Conservation (phyloP, 2,329 filamentous ascomycete species). For the Diplodia intermedia region DNA sequence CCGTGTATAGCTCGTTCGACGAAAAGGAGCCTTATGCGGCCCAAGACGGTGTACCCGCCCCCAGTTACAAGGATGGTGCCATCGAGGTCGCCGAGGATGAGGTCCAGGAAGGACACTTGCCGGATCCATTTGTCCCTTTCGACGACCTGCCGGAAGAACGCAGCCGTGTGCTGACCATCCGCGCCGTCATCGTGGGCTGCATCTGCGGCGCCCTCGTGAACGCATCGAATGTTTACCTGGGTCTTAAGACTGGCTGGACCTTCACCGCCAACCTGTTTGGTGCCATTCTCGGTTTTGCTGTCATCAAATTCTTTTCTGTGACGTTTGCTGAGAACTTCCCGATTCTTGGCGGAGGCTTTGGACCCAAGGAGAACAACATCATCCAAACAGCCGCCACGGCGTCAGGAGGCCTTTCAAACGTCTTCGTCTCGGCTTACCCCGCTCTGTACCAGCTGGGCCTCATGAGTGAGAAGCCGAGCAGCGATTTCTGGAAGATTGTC, state of each 20-base stretch:
- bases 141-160: conserved; percentile 54
- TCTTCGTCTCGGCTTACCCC: conserved; percentile 67
- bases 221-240: conserved; percentile 67
- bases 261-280: conserved; percentile 48
- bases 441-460: conserved; percentile 65
- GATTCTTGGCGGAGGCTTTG: conserved; percentile 62
- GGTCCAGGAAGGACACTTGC: conserved; percentile 35
- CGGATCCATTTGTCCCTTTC: conserved; percentile 53
- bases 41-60: conserved; percentile 36
- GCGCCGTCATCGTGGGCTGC: conserved; percentile 63
- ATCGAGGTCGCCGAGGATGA: conserved; percentile 40
- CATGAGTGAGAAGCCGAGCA: conserved; percentile 57
- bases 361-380: conserved; percentile 69
- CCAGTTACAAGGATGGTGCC: conserved; percentile 39
- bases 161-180: conserved; percentile 60
- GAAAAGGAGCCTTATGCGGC: conserved; percentile 45
- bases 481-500: conserved; percentile 65
- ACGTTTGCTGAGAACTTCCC: conserved; percentile 57
- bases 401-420: conserved; percentile 63
- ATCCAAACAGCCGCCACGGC: conserved; percentile 66
- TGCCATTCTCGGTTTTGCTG: conserved; percentile 66
- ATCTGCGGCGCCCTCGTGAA: conserved; percentile 66
- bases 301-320: conserved; percentile 62
- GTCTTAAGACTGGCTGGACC: conserved; percentile 55
- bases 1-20: conserved; percentile 36